Evolutionary conservation across 345 rosid species (phyloP), one percentile per base, ranked within the genome.

Genomic region (Lumnitzera littorea): DNA sequence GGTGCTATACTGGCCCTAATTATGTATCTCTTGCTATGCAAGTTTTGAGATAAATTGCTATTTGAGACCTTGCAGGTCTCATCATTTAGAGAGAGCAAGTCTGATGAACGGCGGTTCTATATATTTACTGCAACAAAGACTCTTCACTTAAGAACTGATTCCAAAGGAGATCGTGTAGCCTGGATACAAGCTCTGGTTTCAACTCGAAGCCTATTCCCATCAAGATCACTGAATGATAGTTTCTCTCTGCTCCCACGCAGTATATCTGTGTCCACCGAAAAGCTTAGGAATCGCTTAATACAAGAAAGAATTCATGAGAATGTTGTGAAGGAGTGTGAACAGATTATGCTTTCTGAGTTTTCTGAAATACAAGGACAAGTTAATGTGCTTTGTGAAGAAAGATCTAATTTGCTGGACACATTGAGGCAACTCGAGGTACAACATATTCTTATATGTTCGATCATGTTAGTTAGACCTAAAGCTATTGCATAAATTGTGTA

Each of bases 101-200:
- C 97, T 5, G 99, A 94, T 62, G 91, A 88, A 62, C 68, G 85
- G 78, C 80, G 84, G 67, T 91, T 91, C 67, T 91, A 91, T 78
- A 85, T 94, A 70, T 88, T 94, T 63, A 94, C 97, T 64, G 96
- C 97, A 25, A 90, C 97, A 15, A 94, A 94, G 79, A 94, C 99
- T 13, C 92, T 94, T 74, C 99, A 94, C 77, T 60, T 94, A 60
- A 82, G 99, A 73, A 88, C 96, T 63, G 87, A 80, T 70, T 85
- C 97, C 15, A 90, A 66, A 63, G 67, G 71, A 53, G 96, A 94
- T 71, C 80, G 96, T 63, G 81, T 73, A 56, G 92, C 95, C 71
- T 94, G 99, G 99, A 72, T 94, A 36, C 97, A 86, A 79, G 97
- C 92, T 62, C 79, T 94, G 78, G 81, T 77, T 64, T 84, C 84